Percentiles rank a stretch among this genome's conserved stretches.
These are phyloP conservation scores for Suhomyces faveliae DNA, from an alignment of 805 yeast species.

Conservation along the genomic window DNA sequence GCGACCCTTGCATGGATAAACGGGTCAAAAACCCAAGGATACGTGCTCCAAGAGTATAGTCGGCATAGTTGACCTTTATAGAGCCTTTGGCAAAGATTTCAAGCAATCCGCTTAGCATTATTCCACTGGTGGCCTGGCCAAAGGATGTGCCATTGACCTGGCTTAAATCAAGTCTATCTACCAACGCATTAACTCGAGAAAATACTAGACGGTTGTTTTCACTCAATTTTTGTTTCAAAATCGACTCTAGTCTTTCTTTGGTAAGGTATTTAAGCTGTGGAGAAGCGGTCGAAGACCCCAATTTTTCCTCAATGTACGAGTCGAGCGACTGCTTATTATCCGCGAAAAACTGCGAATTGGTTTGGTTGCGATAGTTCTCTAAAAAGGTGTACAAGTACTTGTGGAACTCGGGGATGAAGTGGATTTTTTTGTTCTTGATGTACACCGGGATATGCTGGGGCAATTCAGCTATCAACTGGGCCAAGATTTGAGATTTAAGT, in stretches of 20 bases:
- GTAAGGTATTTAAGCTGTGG: conserved; percentile 15
- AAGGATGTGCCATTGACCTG: background rate
- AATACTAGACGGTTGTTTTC: conserved; percentile 24
- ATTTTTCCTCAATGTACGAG: conserved; percentile 13
- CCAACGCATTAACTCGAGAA: conserved; percentile 22
- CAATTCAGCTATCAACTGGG: conserved; percentile 19
- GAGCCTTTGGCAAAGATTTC: conserved; percentile 35
- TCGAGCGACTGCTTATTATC: conserved; percentile 20
- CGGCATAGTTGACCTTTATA: conserved; percentile 39
- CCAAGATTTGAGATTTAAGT: conserved; percentile 17
- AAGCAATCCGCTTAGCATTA: conserved; percentile 28
- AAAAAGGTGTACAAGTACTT: conserved; percentile 32
- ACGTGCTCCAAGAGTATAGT: conserved; percentile 36
- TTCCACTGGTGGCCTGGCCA: conserved; percentile 18
- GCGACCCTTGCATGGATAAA: conserved; percentile 6
- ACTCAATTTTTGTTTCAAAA: conserved; percentile 19
- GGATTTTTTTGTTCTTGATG: conserved; percentile 32
- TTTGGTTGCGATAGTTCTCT: conserved; percentile 21
- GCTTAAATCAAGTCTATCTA: conserved; percentile 20
- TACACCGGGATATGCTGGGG: conserved; percentile 35
- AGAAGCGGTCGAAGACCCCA: background rate
- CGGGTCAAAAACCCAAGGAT: conserved; percentile 40
- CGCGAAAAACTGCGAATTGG: conserved; percentile 20
- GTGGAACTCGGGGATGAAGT: conserved; percentile 39
- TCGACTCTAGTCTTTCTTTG: conserved; percentile 22